phyloP scores from a whole-genome alignment of 805 yeast species.

The Pichia nakasei region DNA sequence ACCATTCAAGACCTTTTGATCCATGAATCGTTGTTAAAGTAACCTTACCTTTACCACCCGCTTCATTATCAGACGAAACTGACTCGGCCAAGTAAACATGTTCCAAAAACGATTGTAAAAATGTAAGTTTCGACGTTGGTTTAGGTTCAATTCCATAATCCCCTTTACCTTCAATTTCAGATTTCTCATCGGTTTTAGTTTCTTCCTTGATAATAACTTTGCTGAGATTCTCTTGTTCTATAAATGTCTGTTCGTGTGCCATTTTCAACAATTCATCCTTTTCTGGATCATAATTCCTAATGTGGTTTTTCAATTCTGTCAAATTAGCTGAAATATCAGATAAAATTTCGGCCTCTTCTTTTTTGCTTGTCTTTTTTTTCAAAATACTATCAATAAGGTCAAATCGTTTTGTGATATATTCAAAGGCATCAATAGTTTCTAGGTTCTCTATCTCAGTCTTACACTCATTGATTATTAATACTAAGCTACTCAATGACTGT shows the following conservation, averaged over 20 bases:
- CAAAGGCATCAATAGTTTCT: constrained; percentile 12
- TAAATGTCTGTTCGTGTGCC: constrained; percentile 13
- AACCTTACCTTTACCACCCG: constrained; percentile 15
- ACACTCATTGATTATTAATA: constrained; percentile 22
- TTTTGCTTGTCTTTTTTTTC: constrained; percentile 13
- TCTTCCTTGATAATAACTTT: constrained; percentile 17
- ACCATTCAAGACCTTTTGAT: constrained; percentile 94
- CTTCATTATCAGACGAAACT: constrained; percentile 5
- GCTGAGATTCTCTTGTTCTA: not conserved
- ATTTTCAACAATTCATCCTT: constrained; percentile 18
- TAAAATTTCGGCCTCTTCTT: constrained; percentile 16
- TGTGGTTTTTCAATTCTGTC: constrained; percentile 22
- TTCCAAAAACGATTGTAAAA: constrained; percentile 26
- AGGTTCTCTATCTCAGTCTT: constrained; percentile 10
- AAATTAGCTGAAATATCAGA: constrained; percentile 19
- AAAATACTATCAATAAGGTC: constrained; percentile 14
- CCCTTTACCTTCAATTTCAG: too few species aligned
- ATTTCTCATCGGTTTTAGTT: not conserved
- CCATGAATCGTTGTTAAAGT: constrained; percentile 78
- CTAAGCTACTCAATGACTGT: constrained; percentile 22
- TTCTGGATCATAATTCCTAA: constrained; percentile 18
- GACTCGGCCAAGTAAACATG: constrained; percentile 24
- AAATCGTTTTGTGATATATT: constrained; percentile 15
- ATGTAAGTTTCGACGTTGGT: constrained; percentile 7
- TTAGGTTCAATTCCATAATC: too few species aligned